Base-by-base conservation (phyloP, 306 rosid genomes). In the Malus fusca region DNA sequence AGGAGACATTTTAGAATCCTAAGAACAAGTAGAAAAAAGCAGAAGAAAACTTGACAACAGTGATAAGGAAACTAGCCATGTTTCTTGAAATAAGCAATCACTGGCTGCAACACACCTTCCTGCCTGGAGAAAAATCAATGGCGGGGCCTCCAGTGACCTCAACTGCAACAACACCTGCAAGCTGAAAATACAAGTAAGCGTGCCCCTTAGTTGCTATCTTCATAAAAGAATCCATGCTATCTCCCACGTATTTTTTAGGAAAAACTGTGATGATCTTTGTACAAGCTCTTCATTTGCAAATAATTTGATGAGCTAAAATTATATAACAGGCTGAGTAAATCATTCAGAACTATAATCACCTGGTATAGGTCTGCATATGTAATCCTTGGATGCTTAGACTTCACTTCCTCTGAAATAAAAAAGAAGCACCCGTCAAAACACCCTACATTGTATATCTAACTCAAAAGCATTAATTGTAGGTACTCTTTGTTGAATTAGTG, bases 81-180 rank as follows among this genome's bases (percentile, higher is more conserved):
- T 76, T 42, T 78, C 87, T 66, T 48, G 53, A 67, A 80, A 71
- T 65, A 73, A 73, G 68, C 30, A 12, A 62, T 68, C 60, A 60
- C 21, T 52, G 44, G 60, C 77, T 59, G 51, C 26, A 46, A 25
- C 72, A 23, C 82, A 92, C 96, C 91, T 74, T 92, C 85, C 98
- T 88, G 74, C 98, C 96, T 31, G 97, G 93, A 85, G 86, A 87
- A 81, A 89, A 92, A 69, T 90, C 88, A 78, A 95, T 42, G 40
- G 97, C 81, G 76, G 99, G 99, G 51, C 97, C 97, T 83, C 98
- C 99, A 58, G 96, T 90, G 81, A 95, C 89, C 90, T 95, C 97
- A 82, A 95, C 97, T 19, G 99, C 99, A 72, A 92, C 97, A 77
- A 92, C 97, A 81, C 97, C 97, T 1, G 97, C 99, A 77, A 92